Conservation (phyloP, 352 stramenopile species). For the Pythium volutum region DNA sequence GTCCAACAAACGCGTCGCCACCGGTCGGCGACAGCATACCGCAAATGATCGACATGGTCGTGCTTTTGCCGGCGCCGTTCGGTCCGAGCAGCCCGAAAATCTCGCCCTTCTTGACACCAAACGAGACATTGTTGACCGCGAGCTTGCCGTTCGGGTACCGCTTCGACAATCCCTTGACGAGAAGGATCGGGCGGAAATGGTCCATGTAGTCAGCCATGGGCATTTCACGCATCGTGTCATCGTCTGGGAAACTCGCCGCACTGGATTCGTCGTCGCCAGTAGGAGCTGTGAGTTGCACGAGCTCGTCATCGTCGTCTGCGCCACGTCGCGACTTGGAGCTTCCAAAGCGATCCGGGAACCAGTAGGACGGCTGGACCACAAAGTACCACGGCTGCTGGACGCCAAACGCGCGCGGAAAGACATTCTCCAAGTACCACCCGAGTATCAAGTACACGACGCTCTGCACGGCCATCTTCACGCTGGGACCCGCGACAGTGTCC, state of each 20-base stretch:
- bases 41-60: slow-evolving; percentile 95
- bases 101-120: slow-evolving; percentile 88
- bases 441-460: slow-evolving; percentile 86
- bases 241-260: slow-evolving; percentile 14
- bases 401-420: slow-evolving; percentile 91
- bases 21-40: slow-evolving; percentile 84
- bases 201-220: slow-evolving; percentile 51
- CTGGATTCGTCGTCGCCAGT: neutral
- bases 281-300: slow-evolving; percentile 16
- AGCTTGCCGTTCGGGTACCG: slow-evolving; percentile 73
- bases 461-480: slow-evolving; percentile 75
- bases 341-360: slow-evolving; percentile 37
- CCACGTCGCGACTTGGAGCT: neutral
- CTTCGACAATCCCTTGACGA: slow-evolving; percentile 60
- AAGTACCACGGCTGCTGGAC: slow-evolving; percentile 94
- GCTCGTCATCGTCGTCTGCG: slow-evolving; percentile 12
- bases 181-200: slow-evolving; percentile 52
- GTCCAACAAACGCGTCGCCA: slow-evolving; percentile 64
- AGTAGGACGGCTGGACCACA: slow-evolving; percentile 82
- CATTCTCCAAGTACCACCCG: slow-evolving; percentile 93
- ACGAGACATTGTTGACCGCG: slow-evolving; percentile 80
- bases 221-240: slow-evolving; percentile 68
- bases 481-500: slow-evolving; percentile 41
- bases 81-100: slow-evolving; percentile 92
- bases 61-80: slow-evolving; percentile 95